Base-by-base conservation (phyloP, 768 basidiomycete genomes). In the Termitomyces sp. region DNA sequence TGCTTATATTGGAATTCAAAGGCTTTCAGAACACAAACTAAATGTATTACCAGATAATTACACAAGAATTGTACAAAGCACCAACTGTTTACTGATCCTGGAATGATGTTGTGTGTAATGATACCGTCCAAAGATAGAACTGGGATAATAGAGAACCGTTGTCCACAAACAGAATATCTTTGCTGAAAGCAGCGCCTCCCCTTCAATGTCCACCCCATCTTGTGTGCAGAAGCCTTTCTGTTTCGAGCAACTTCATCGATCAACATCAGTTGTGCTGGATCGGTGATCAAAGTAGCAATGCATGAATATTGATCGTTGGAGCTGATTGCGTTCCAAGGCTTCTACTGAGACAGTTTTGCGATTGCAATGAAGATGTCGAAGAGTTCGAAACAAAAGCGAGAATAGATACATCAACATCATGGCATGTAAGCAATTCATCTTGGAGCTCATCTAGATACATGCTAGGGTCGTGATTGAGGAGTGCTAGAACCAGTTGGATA, bases 61-160 rank as follows among this genome's bases (percentile, higher is more conserved):
- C 14, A 10, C 34, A 55, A 37, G 20, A 49, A 49, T 8, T 56
- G n/a, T 14, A 50, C 31, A 48, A 59, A 59, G 15, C 14, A 20
- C 20, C 54, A 10, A 10, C 31, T 43, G 7, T 38, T 60, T 17
- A 60, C 59, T 34, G n/a, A 60, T n/a, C 52, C 59, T 31, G 59
- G 43, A 5, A 60, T 53, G 9, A 54, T 60, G 40, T 54, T 25
- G 12, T 60, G 53, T 38, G 48, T 12, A 15, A 59, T 59, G 15
- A 51, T 59, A 4, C 49, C 58, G 42, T 59, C 49, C n/a, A 59
- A 34, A 31, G 25, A 25, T 25, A 37, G 8, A 51, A 59, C 17
- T 6, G 12, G 57, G 8, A 51, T 51, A 9, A 60, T 54, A 15
- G 50, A 60, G n/a, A 51, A 60, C 15, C 25, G 15, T 25, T 54